Conservation (phyloP, 371 early-diverging fungal genomes). For the Sanchytrium tribonematis region DNA sequence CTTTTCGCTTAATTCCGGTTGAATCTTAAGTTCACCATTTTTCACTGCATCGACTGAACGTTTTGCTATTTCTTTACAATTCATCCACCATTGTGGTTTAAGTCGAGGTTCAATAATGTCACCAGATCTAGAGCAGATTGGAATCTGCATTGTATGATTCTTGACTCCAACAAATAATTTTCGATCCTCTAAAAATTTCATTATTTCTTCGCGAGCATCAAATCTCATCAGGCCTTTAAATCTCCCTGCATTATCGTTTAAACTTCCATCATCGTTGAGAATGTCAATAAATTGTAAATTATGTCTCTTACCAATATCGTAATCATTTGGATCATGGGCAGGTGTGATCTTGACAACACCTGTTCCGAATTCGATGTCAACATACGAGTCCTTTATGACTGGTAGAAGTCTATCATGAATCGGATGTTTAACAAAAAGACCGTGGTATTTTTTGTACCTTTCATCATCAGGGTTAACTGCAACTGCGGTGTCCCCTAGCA, state of each 20-base stretch:
- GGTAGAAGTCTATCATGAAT: conserved; percentile 67
- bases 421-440: conserved; percentile 82
- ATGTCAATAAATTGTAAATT: conserved; percentile 72
- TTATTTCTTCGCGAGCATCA: conserved; percentile 69
- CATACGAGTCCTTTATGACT: conserved; percentile 67
- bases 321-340: conserved; percentile 98
- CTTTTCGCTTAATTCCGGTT: conserved; percentile 60
- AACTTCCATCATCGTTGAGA: conserved; percentile 80
- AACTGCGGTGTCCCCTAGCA: conserved; percentile 94
- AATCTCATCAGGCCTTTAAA: conserved; percentile 66
- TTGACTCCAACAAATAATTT: conserved; percentile 61
- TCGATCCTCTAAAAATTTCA: conserved; percentile 56
- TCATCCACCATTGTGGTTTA: conserved; percentile 98
- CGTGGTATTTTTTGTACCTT: conserved; percentile 62
- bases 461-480: conserved; percentile 76
- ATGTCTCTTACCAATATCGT: conserved; percentile 82
- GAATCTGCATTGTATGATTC: conserved; percentile 77
- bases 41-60: conserved; percentile 46
- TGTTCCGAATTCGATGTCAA: conserved; percentile 88
- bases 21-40: conserved; percentile 56
- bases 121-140: conserved; percentile 74
- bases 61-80: conserved; percentile 69
- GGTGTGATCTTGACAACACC: conserved; percentile 99
- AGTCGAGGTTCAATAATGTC: conserved; percentile 94
- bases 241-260: conserved; percentile 57